Percentiles rank a stretch among this genome's conserved stretches.
phyloP scores from a whole-genome alignment of 805 yeast genomes.

The Clavispora carvajalis region DNA sequence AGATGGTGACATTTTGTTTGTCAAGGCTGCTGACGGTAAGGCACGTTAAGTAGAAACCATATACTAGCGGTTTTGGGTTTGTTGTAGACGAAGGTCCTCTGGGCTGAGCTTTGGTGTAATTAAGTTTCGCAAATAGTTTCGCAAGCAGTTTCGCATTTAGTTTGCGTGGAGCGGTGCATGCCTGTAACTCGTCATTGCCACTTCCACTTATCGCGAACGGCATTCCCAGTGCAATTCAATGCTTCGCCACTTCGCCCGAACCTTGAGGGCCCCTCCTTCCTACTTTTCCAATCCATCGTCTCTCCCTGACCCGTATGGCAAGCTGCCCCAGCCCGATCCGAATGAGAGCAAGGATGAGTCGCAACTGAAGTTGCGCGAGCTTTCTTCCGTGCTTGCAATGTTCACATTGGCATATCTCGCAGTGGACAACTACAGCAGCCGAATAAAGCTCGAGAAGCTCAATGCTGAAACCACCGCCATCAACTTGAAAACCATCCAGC shows the following conservation, averaged over 20 bases:
- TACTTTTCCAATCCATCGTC: constrained; percentile 1
- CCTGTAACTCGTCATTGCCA: too few relatives aligned
- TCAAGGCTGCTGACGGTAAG: constrained; percentile 94
- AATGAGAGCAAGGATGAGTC: background rate
- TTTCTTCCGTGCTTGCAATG: constrained; percentile 39
- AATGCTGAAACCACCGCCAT: constrained; percentile 31
- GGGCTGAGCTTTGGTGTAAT: too few relatives aligned
- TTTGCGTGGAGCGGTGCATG: too few relatives aligned
- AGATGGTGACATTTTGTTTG: constrained; percentile 88
- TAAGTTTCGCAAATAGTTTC: too few relatives aligned
- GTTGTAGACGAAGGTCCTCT: too few relatives aligned
- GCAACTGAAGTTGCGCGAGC: constrained; percentile 19
- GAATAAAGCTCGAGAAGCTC: constrained; percentile 34
- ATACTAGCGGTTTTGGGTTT: too few relatives aligned
- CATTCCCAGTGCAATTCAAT: background rate
- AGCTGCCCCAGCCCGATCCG: background rate
- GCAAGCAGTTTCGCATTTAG: too few relatives aligned
- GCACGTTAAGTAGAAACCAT: constrained; percentile 40
- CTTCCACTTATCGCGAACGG: background rate
- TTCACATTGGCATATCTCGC: constrained; percentile 44
- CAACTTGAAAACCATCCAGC: constrained; percentile 32
- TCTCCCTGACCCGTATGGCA: background rate
- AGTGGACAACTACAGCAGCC: constrained; percentile 43
- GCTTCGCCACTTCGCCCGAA: background rate
- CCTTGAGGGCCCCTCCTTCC: constrained; percentile 1